Evolutionary conservation across 306 rosid genomes (phyloP).

Genomic region (Cicer yamashitae): DNA sequence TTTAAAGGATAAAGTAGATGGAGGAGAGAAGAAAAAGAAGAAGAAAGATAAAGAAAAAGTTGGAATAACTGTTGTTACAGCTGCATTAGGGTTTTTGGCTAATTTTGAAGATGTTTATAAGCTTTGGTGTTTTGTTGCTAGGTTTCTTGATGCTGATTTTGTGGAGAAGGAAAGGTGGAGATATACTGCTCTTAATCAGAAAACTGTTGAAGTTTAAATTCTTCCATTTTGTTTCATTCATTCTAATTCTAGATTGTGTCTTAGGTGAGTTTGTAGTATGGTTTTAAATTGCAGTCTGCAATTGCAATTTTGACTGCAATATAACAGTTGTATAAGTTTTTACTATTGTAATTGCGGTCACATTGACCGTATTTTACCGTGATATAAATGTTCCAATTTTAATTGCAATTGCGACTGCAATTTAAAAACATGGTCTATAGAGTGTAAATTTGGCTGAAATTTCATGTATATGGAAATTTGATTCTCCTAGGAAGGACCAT

Average conservation of each 20-base stretch:
- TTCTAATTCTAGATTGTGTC: constrained; percentile 34
- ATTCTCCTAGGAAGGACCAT: neutral
- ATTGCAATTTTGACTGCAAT: no score
- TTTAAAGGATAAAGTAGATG: constrained; percentile 56
- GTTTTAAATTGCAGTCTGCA: no score
- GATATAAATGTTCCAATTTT: no score
- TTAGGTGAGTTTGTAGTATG: neutral
- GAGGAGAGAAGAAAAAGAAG: constrained; percentile 39
- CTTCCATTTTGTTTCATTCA: constrained; percentile 34
- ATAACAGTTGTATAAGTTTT: no score
- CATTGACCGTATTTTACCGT: no score
- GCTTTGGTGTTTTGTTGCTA: constrained; percentile 91
- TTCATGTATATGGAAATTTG: constrained; percentile 30
- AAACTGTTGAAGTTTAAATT: constrained; percentile 67
- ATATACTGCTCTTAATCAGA: constrained; percentile 86
- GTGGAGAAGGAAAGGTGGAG: constrained; percentile 98
- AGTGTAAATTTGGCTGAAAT: neutral
- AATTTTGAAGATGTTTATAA: constrained; percentile 79
- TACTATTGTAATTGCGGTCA: no score
- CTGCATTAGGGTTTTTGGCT: constrained; percentile 82
- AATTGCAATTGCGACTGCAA: no score
- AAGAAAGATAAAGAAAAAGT: constrained; percentile 48
- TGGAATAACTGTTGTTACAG: constrained; percentile 83
- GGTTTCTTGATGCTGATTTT: constrained; percentile 91
- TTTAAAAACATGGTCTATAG: neutral